Evolutionary conservation across 495 filamentous ascomycete genomes (phyloP).

Genomic region (Sporormia fimetaria): DNA sequence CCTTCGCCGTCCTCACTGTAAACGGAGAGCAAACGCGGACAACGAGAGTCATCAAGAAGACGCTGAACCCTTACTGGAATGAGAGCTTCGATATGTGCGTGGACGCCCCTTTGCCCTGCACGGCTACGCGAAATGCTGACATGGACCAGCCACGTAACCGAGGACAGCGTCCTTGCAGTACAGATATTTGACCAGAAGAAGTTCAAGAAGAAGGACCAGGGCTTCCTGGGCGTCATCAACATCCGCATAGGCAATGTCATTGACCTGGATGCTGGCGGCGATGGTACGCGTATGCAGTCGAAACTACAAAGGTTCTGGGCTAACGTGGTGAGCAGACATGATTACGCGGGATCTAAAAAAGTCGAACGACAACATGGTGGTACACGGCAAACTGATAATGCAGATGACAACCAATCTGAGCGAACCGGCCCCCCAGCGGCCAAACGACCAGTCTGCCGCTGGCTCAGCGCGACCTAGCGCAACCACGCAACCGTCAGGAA

Average conservation of each 20-base stretch:
- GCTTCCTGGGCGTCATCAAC: conserved; percentile 95
- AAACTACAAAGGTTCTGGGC: background rate
- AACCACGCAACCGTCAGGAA: conserved; percentile 28
- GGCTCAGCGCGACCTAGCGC: conserved; percentile 25
- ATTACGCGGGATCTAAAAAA: conserved; percentile 97
- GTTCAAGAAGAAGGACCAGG: conserved; percentile 99
- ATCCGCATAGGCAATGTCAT: conserved; percentile 88
- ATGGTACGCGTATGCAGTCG: conserved; percentile 53
- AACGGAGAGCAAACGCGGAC: conserved; percentile 95
- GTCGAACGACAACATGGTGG: conserved; percentile 93
- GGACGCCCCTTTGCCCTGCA: conserved; percentile 7
- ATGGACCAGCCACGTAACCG: conserved; percentile 58
- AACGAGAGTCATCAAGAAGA: conserved; percentile 90
- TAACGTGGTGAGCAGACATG: conserved; percentile 53
- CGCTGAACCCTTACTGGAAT: conserved; percentile 98
- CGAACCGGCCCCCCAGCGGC: conserved; percentile 36
- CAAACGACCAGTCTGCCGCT: conserved; percentile 3
- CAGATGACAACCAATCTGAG: conserved; percentile 84
- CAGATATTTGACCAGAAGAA: conserved; percentile 99
- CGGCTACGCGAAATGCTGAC: conserved; percentile 6
- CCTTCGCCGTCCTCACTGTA: conserved; percentile 93
- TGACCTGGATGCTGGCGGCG: conserved; percentile 75
- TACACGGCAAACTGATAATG: conserved; percentile 94
- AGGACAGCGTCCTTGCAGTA: conserved; percentile 91
- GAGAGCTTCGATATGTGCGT: conserved; percentile 93